Evolutionary conservation across 352 stramenopile genomes (phyloP), one percentile per base, ranked within the genome.

Genomic region (Phytopythium boreale): DNA sequence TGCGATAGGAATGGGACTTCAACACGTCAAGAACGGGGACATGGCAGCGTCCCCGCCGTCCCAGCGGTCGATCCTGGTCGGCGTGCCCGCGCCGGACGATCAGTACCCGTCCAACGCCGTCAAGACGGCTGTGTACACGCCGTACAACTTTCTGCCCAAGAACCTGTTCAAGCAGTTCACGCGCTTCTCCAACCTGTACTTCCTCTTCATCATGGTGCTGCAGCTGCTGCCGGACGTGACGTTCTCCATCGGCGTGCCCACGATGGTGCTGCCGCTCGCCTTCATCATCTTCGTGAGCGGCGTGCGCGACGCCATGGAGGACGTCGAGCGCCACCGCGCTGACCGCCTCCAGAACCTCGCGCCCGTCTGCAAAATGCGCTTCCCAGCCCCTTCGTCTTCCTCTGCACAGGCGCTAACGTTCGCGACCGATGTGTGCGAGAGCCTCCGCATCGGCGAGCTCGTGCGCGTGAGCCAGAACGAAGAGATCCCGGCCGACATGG

Each of bases 161-260:
- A 90, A 90, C 59, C 49, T 89, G 20, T 89, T 90, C 64, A 90
- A 90, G 62, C 82, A 90, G 66, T 90, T 89, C 57, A 82, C 76
- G 4, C 88, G 92, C 20, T 88, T 96, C 55, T 94, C 91, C 36
- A 97, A 97, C 63, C 60, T 96, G 41, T 97, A 97, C 73, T 97
- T 97, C 59, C 72, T 97, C 2, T 79, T 95, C 56, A 95, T 97
- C 62, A 90, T 86, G 26, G 80, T 79, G 17, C 70, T 97, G 19
- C 89, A 97, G 53, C 52, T 90, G n/a, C 72, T 97, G 26, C 85
- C 84, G 31, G 64, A 86, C 52, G 89, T 97, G 37, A 95, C 87
- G 17, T 94, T 93, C 17, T 95, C 90, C 2, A 77, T 77, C 20
- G 82, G 84, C 0, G 84, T 92, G 22, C 88, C 90, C 2, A 93